A percentile compares a stretch with the other conserved stretches of the same genome.
These are phyloP conservation scores for Xerocomus spinulosus DNA, from an alignment of 768 basidiomycete species.

Conservation along the genomic window DNA sequence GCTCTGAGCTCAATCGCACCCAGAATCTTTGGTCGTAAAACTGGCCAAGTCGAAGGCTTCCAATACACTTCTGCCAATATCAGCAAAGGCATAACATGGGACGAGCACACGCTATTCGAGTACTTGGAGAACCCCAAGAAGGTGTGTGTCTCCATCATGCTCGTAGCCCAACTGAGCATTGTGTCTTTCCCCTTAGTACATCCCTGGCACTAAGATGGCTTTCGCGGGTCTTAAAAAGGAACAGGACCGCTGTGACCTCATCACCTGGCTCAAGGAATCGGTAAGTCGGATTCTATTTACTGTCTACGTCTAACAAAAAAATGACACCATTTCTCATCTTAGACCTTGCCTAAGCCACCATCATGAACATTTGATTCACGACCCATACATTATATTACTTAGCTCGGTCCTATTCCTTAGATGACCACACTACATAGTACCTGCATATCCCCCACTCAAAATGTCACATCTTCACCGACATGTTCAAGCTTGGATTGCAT, in stretches of 20 bases:
- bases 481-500: too few species aligned
- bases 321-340: too few species aligned
- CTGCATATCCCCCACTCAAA: constrained; percentile 30
- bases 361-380: constrained; percentile 10
- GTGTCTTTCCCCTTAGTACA: constrained; percentile 53
- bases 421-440: constrained; percentile 25
- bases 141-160: constrained; percentile 37
- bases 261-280: constrained; percentile 74
- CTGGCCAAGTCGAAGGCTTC: constrained; percentile 81
- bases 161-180: neutral
- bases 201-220: constrained; percentile 97
- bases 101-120: constrained; percentile 86
- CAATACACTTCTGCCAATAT: constrained; percentile 94
- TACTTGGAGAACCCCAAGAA: constrained; percentile 98
- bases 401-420: constrained; percentile 34
- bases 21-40: constrained; percentile 80
- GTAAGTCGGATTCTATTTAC: constrained; percentile 39
- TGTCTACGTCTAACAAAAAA: neutral
- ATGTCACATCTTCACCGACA: constrained; percentile 1
- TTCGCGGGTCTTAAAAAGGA: constrained; percentile 99
- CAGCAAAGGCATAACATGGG: constrained; percentile 89
- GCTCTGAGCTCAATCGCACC: neutral
- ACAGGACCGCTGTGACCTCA: constrained; percentile 92
- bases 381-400: constrained; percentile 25
- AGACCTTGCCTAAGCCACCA: too few species aligned